These are phyloP conservation scores for Melocanna baccifera DNA, from an alignment of 176 grass and related monocot species.

Conservation along the genomic window DNA sequence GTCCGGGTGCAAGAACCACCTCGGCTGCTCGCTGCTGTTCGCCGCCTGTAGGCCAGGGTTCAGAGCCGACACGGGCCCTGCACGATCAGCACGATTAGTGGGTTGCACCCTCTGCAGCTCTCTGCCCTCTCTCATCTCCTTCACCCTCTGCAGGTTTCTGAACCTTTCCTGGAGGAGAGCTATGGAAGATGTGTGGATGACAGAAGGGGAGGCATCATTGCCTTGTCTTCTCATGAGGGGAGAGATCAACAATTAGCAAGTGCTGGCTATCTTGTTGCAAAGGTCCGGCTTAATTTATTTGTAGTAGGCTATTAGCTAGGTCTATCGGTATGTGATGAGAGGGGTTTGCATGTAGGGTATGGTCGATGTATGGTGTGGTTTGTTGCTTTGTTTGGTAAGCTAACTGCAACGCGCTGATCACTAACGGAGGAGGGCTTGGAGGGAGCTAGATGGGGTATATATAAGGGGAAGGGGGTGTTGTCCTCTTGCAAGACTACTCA, in stretches of 20 bases:
- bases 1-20: slow-evolving; percentile 89
- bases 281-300: slow-evolving; percentile 22
- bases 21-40: slow-evolving; percentile 37
- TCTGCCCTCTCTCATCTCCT: slow-evolving; percentile 81
- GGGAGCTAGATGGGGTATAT: slow-evolving; percentile 44
- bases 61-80: neutral
- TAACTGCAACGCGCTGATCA: neutral
- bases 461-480: slow-evolving; percentile 24
- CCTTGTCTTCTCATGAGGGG: slow-evolving; percentile 58
- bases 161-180: slow-evolving; percentile 96
- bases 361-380: neutral
- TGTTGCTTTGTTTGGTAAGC: slow-evolving; percentile 21
- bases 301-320: slow-evolving; percentile 25
- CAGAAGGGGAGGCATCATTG: slow-evolving; percentile 47
- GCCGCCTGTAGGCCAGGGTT: neutral
- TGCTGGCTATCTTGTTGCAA: slow-evolving; percentile 34
- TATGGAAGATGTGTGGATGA: slow-evolving; percentile 78
- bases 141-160: slow-evolving; percentile 83
- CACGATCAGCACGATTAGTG: slow-evolving; percentile 7
- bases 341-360: slow-evolving; percentile 21
- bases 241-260: neutral
- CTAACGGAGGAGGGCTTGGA: slow-evolving; percentile 9
- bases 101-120: slow-evolving; percentile 54
- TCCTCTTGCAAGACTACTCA: slow-evolving; percentile 52
- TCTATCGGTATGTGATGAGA: slow-evolving; percentile 16